Base-by-base conservation (phyloP, 2,329 filamentous ascomycete species). In the Phialemoniopsis sp. region DNA sequence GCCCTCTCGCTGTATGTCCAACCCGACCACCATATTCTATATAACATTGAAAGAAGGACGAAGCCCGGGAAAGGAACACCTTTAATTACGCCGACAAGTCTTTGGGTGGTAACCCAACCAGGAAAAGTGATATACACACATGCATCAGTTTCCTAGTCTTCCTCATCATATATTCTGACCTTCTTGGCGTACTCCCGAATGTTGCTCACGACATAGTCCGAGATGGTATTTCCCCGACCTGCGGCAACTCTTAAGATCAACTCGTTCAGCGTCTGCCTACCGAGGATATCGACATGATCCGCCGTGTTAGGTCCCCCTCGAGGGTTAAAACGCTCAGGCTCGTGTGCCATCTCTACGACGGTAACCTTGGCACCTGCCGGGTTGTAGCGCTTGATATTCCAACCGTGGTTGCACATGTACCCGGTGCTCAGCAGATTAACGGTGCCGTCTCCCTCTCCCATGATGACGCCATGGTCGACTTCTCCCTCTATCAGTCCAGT, bases 361-460 rank as follows among this genome's bases (percentile, higher is more conserved):
- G 82, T 94, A 46, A 98, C 70, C 53, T 89, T 80, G 26, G 84
- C 76, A 3, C 84, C 82, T 0, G 89, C 85, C 0, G 93, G 93
- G 54, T 98, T 98, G 60, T 94, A 98, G 29, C 93, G 78, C 62
- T 89, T 89, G 62, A 96, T 86, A 42, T 83, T 82, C 93, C 93
- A 98, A 4, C 93, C 93, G 53, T 85, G 89, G 51, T 89, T 85
- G 61, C 93, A 98, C 93, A 98, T 97, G 60, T 97, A 98, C 3
- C 91, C 93, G 1, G 82, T 80, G 51, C 87, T 94, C 10, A 98
- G 66, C n/a, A 98, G 64, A 48, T 90, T 95, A 32, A 98, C 93
- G 0, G 93, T 98, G 2, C 93, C 93, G 52, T 98, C 93, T 4
- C 93, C 93, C 60, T 97, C 93, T 29, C 91, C 91, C 73, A 96